phyloP scores from a whole-genome alignment of 257 asterid species.

The Echites panduratus region DNA sequence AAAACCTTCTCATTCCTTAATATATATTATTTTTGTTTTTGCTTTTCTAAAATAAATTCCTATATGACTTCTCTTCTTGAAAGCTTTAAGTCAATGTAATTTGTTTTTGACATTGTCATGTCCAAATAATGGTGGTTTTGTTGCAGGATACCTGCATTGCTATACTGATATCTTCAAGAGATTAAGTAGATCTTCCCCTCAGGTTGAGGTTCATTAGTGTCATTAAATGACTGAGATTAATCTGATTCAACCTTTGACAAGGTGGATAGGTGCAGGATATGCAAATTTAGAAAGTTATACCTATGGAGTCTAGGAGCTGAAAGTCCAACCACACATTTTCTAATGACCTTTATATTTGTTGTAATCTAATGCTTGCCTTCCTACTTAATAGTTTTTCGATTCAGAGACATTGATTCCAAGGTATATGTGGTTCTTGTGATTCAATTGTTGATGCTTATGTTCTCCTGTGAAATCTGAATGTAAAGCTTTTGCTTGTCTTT shows the following conservation, averaged over 20 bases:
- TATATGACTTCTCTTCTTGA: not conserved
- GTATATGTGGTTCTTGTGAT: not conserved
- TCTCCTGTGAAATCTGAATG: not conserved
- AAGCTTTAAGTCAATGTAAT: not conserved
- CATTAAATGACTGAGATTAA: not conserved
- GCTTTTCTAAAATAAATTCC: not conserved
- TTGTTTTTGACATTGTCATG: not conserved
- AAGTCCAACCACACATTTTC: not conserved
- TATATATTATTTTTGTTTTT: not conserved
- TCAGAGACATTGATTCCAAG: not conserved
- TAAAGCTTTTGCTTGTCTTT: not conserved
- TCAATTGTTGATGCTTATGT: not conserved
- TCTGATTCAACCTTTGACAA: not conserved
- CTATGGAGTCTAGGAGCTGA: not conserved
- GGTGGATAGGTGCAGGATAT: not conserved
- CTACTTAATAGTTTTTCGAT: not conserved
- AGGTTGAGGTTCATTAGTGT: not conserved
- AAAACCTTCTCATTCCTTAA: not conserved
- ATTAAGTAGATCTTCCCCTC: not conserved
- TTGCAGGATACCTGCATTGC: not conserved
- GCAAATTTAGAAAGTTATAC: not conserved
- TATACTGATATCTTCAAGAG: not conserved
- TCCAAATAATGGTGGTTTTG: not conserved
- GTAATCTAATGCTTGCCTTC: not conserved
- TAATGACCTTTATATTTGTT: not conserved